Base-by-base conservation (phyloP, 1,139 yeast genomes). In the Debaryomyces nepalensis region DNA sequence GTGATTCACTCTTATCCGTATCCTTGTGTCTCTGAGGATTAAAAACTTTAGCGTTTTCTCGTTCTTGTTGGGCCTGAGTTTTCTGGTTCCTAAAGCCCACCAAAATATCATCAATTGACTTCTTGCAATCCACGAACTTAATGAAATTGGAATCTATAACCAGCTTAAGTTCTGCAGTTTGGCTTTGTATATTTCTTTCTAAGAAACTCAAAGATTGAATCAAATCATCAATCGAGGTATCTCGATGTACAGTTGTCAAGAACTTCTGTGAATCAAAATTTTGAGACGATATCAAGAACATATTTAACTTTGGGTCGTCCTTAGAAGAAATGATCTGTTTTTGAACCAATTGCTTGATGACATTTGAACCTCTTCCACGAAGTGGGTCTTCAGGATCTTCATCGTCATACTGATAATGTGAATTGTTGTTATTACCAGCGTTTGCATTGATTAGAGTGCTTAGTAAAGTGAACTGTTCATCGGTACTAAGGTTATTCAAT, bases 101-200 rank as follows among this genome's bases (percentile, higher is more conserved):
- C 48, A 74, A 58, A 2, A 67, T 60, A 22, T 64, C 61, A 50
- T 74, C 79, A 26, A 74, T 71, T 3, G 71, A 56, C 39, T 85
- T 79, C 60, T 93, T 93, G 42, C 91, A 81, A 53, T 82, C 79
- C 38, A 91, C 86, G 52, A 90, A 89, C 52, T 79, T 75, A 42
- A 81, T 78, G 57, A 82, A 90, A 58, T 91, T 93, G 18, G 79
- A 74, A 53, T 87, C 87, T 5, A 91, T 86, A 24, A 87, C 76
- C 11, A 66, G 65, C 49, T 83, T 79, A 56, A 91, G 68, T 39
- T 85, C 84, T 9, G 74, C 72, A n/a, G 87, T 81, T 54, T 85
- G 86, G 16, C 78, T 70, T 14, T 79, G 75, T 24, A 91, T 81
- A 21, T 81, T 79, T 21, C 64, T 58, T 50, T 88, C 90, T 44